Conservation (phyloP, 192 early-diverging fungal genomes). For the Oehlia diaphana region DNA sequence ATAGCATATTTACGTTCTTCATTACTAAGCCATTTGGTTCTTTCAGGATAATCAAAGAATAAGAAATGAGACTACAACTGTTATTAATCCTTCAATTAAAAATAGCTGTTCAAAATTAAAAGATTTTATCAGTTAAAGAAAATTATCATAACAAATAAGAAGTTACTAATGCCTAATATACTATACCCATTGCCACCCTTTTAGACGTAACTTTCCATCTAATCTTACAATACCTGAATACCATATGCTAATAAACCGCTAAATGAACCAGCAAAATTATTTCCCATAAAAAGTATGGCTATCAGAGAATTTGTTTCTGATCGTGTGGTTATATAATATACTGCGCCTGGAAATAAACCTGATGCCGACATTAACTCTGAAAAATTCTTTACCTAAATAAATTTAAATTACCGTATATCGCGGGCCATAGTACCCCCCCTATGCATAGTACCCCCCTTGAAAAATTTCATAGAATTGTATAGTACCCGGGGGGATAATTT, state of each 20-base stretch:
- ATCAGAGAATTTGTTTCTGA: conserved; percentile 54
- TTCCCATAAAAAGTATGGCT: conserved; percentile 52
- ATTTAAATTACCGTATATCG: too few relatives aligned
- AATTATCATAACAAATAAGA: neutral
- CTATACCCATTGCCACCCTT: conserved; percentile 54
- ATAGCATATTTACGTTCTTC: conserved; percentile 47
- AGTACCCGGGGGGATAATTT: too few relatives aligned
- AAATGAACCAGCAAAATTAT: conserved; percentile 58
- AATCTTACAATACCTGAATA: conserved; percentile 60
- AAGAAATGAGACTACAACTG: conserved; percentile 43
- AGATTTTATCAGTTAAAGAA: neutral
- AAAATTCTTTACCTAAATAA: conserved; percentile 25
- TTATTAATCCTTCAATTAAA: conserved; percentile 60
- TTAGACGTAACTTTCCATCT: conserved; percentile 46
- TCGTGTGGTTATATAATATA: conserved; percentile 54
- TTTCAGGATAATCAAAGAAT: conserved; percentile 52
- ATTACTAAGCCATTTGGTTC: conserved; percentile 43
- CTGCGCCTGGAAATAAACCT: conserved; percentile 59
- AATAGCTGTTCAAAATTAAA: conserved; percentile 43
- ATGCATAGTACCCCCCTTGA: too few relatives aligned
- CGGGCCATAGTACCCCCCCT: too few relatives aligned
- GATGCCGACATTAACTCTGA: conserved; percentile 48
- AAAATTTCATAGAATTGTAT: too few relatives aligned
- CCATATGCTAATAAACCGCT: conserved; percentile 68
- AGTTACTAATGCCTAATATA: too few relatives aligned